Percentiles rank a stretch among this genome's conserved stretches.
These are phyloP conservation scores for Parmelia sp. DNA, from an alignment of 495 filamentous ascomycete genomes.

Conservation along the genomic window DNA sequence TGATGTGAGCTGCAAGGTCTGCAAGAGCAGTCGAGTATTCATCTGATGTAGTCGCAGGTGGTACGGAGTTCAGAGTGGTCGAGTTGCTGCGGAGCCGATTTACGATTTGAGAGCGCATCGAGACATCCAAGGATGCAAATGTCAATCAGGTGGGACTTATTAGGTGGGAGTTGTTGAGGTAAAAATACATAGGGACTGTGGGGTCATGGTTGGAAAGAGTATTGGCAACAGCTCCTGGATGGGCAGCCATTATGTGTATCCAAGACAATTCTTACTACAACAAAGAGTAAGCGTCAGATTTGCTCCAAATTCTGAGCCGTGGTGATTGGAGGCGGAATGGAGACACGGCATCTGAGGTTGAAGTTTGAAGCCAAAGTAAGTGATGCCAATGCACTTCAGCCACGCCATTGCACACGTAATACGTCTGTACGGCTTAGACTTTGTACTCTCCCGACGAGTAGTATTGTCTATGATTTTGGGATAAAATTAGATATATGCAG, in stretches of 20 bases:
- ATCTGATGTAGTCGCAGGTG: slow-evolving; percentile 30
- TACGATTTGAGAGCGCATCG: slow-evolving; percentile 25
- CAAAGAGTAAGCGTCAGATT: neutral
- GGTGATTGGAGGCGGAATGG: too few species aligned
- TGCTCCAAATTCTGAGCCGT: too few species aligned
- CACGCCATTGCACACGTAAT: neutral
- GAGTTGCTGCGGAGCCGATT: slow-evolving; percentile 25
- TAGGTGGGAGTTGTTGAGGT: neutral
- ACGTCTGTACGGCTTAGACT: neutral
- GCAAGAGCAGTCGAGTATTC: slow-evolving; percentile 39
- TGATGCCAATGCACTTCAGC: neutral
- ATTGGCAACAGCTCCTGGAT: neutral
- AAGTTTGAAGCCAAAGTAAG: neutral
- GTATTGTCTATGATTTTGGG: neutral
- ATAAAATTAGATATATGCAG: neutral
- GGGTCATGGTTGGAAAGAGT: neutral
- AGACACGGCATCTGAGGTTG: neutral
- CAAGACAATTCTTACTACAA: too few species aligned
- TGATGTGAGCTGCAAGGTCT: slow-evolving; percentile 37
- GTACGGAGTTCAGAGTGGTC: slow-evolving; percentile 20
- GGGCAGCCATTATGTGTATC: neutral
- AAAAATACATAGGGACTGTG: neutral
- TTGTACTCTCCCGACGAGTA: neutral
- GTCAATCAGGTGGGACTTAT: neutral
- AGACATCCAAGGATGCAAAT: neutral